Evolutionary conservation across 2,329 filamentous ascomycete species (phyloP), one percentile per base, ranked within the genome.

Genomic region (Capronia epimyces): DNA sequence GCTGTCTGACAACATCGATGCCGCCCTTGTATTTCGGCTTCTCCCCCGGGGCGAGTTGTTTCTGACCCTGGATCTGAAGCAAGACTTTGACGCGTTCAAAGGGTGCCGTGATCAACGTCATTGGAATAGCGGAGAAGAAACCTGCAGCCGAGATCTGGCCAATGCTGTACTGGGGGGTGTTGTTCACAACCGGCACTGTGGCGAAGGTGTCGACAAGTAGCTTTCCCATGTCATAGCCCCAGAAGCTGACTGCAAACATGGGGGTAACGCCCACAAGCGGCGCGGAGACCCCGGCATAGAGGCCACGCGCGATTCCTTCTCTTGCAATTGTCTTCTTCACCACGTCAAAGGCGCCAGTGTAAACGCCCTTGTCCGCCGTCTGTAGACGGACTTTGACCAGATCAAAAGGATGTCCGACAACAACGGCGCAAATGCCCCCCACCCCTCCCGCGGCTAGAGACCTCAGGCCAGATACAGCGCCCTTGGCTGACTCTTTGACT

Each of bases 81-180:
- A 98, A 89, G 49, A 98, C 91, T 74, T 98, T 98, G 63, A 98
- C 89, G 65, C 93, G 91, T 78, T 98, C 93, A 68, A 98, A 97
- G 55, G 93, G 93, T 3, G 93, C 93, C n/a, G 93, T 97, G 74
- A 98, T 96, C 70, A 88, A 73, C 3, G 93, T 98, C 89, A 95
- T 95, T 64, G 93, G 93, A 53, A 98, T 86, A 55, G 93, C 93
- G 66, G 88, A 95, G 80, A 98, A 94, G 81, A 96, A 96, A 58
- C 93, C 93, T 12, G 93, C 93, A 29, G 88, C 81, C 27, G 88
- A 93, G 71, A 94, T 83, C 70, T 98, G 93, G 37, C 77, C 86
- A 65, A 96, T 89, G 52, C 83, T 82, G 72, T 87, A 88, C 61
- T 84, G 80, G 46, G 80, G 69, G 13, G 68, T 71, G 59, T 69